These are phyloP conservation scores for Penicillium sclerotigenum DNA, from an alignment of 2,329 filamentous ascomycete genomes.

Conservation along the genomic window DNA sequence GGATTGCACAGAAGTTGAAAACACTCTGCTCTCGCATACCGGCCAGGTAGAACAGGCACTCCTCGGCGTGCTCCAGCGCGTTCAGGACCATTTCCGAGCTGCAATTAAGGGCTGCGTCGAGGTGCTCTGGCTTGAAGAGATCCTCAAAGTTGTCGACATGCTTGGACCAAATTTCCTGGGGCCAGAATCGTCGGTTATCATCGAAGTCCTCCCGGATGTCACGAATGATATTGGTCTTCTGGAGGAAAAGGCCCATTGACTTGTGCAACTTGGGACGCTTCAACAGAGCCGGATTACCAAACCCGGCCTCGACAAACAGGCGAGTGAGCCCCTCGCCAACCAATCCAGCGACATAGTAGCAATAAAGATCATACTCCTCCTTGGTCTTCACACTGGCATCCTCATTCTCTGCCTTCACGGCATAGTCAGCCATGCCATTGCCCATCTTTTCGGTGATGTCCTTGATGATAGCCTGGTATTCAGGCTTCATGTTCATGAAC, in stretches of 20 bases:
- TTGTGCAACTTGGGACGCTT: constrained; percentile 78
- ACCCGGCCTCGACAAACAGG: constrained; percentile 80
- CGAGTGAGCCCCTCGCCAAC: constrained; percentile 91
- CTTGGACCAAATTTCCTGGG: constrained; percentile 94
- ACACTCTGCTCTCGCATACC: constrained; percentile 93
- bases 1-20: constrained; percentile 98
- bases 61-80: constrained; percentile 79
- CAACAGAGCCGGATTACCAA: constrained; percentile 81
- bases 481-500: constrained; percentile 81
- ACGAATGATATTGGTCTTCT: constrained; percentile 98
- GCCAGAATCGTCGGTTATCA: constrained; percentile 89
- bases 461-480: constrained; percentile 81
- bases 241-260: constrained; percentile 95
- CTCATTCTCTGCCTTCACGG: constrained; percentile 76
- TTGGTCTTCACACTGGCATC: constrained; percentile 76
- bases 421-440: constrained; percentile 97
- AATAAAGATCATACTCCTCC: constrained; percentile 92
- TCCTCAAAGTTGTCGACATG: constrained; percentile 87
- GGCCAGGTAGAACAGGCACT: constrained; percentile 97
- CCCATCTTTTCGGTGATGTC: constrained; percentile 95
- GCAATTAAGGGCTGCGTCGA: constrained; percentile 74
- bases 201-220: constrained; percentile 87
- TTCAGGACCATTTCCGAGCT: constrained; percentile 93
- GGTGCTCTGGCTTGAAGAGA: constrained; percentile 77
- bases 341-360: constrained; percentile 97